Evolutionary conservation across 495 filamentous ascomycete genomes (phyloP).

Genomic region (Aspergillus haitiensis): DNA sequence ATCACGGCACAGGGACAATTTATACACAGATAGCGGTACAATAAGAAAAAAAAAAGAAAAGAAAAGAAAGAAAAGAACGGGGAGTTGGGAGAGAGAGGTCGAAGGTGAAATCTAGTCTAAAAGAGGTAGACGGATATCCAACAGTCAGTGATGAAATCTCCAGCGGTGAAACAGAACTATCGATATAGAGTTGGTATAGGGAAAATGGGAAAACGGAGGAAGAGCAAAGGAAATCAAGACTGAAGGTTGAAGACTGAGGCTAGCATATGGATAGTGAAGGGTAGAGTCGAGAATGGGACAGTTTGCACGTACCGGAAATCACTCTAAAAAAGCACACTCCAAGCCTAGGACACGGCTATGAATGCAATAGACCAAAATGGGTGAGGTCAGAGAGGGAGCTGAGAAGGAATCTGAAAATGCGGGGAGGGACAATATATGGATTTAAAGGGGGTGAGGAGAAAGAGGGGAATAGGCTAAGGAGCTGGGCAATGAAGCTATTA

Average conservation of each 20-base stretch:
- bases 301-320: too few relatives aligned
- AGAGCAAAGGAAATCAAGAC: too few relatives aligned
- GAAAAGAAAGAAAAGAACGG: slow-evolving; percentile 12
- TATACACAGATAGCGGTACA: slow-evolving; percentile 15
- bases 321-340: too few relatives aligned
- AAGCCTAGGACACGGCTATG: background rate
- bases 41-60: slow-evolving; percentile 1
- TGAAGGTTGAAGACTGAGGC: too few relatives aligned
- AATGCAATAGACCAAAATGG: background rate
- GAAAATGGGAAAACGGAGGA: too few relatives aligned
- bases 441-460: slow-evolving; percentile 19
- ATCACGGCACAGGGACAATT: slow-evolving; percentile 3
- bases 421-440: slow-evolving; percentile 14
- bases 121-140: background rate
- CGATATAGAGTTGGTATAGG: too few relatives aligned
- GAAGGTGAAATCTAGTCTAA: slow-evolving; percentile 23
- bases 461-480: slow-evolving; percentile 15
- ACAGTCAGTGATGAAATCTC: too few relatives aligned
- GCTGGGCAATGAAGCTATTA: slow-evolving; percentile 20
- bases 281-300: too few relatives aligned
- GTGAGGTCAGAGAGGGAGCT: slow-evolving; percentile 43
- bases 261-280: too few relatives aligned
- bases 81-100: background rate
- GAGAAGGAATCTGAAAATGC: slow-evolving; percentile 8
- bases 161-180: too few relatives aligned